These are phyloP conservation scores for Apiospora kogelbergensis DNA, from an alignment of 2,329 filamentous ascomycete genomes.

Conservation along the genomic window DNA sequence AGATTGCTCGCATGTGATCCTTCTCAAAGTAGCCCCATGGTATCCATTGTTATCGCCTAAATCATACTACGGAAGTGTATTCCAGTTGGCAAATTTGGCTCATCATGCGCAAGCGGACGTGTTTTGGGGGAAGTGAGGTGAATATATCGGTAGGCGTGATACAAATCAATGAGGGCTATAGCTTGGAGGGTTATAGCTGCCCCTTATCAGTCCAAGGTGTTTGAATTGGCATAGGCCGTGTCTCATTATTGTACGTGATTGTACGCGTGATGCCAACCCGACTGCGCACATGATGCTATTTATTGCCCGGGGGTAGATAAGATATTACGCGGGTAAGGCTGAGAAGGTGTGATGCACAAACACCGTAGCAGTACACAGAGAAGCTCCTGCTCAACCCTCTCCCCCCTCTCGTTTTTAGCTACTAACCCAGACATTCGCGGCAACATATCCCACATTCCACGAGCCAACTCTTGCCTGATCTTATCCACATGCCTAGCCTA, in stretches of 20 bases:
- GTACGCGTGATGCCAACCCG: background rate
- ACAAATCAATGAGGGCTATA: too few relatives aligned
- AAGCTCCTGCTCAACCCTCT: background rate
- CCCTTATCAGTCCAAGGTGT: background rate
- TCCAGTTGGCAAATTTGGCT: background rate
- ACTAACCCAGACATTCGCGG: background rate
- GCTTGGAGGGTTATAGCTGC: background rate
- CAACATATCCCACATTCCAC: conserved; percentile 1
- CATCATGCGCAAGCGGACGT: background rate
- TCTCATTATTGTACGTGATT: background rate
- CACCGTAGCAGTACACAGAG: too few relatives aligned
- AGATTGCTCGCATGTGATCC: background rate
- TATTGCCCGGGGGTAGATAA: background rate
- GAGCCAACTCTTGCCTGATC: background rate
- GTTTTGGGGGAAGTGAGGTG: background rate
- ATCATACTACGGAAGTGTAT: background rate
- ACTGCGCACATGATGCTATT: conserved; percentile 1
- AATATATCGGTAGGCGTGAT: background rate
- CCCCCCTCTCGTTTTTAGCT: background rate
- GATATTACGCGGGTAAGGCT: background rate
- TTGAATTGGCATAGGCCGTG: background rate
- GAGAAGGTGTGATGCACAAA: background rate
- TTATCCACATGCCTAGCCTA: background rate
- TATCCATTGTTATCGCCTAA: background rate
- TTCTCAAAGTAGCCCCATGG: background rate